These are phyloP conservation scores for Chrysoporthe puriensis DNA, from an alignment of 2,329 filamentous ascomycete genomes.

Conservation along the genomic window DNA sequence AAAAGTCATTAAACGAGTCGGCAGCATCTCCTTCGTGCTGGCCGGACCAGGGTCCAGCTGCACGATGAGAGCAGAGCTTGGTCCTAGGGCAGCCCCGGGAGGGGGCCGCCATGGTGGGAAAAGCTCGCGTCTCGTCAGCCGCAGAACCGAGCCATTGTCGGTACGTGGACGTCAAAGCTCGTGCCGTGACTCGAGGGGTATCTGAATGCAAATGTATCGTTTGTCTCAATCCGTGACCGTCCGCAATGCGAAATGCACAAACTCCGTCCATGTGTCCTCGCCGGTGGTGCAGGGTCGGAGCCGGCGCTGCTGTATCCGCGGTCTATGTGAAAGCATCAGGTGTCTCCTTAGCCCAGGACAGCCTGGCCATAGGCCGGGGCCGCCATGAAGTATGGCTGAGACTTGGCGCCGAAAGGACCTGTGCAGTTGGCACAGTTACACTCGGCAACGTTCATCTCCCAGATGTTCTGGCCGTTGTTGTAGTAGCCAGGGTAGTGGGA, in stretches of 20 bases:
- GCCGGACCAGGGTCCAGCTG: not conserved
- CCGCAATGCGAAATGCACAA: conserved; percentile 27
- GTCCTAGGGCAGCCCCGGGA: not conserved
- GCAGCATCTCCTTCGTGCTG: conserved; percentile 14
- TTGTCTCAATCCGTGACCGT: conserved; percentile 28
- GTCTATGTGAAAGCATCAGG: not conserved
- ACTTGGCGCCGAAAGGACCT: conserved; percentile 47
- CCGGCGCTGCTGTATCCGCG: not conserved
- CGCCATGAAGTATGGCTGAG: conserved; percentile 50
- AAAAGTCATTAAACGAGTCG: conserved; percentile 25
- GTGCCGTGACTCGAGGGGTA: conserved; percentile 28
- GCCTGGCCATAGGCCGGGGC: conserved; percentile 55
- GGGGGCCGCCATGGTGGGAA: not conserved
- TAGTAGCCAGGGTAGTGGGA: conserved; percentile 48
- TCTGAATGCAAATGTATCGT: conserved; percentile 30
- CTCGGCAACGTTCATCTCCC: conserved; percentile 56
- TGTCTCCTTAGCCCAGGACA: conserved; percentile 51
- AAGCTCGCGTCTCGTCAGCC: not conserved
- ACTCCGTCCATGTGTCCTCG: conserved; percentile 23
- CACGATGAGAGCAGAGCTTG: conserved; percentile 6
- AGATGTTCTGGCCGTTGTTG: conserved; percentile 50
- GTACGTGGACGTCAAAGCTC: conserved; percentile 7
- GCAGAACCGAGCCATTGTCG: not conserved
- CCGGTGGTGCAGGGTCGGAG: not conserved
- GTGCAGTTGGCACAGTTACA: conserved; percentile 54